Base-by-base conservation (phyloP, 1,284 basidiomycete genomes). In the Peniophora sp. region DNA sequence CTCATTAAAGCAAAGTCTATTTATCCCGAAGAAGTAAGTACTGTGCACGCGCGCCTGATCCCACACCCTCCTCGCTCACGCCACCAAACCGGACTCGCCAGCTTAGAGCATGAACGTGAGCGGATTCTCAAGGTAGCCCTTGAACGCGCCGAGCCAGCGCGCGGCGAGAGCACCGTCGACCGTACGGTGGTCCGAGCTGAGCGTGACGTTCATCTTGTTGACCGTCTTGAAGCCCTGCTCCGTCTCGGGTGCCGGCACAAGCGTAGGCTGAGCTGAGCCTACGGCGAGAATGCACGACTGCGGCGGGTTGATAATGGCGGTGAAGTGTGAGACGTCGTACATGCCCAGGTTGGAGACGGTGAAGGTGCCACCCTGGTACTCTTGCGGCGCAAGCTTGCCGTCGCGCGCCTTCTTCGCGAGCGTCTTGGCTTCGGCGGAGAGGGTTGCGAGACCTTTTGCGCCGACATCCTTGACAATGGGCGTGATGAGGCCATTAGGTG, bases 301-400 rank as follows among this genome's bases (percentile, higher is more conserved):
- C 35, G 97, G 97, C 17, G 91, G 84, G 80, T 99, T 99, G 81
- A 99, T 97, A 74, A 99, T 99, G 48, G 97, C 97, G 18, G 95
- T 98, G 71, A 99, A 99, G 72, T 97, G 85, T 52, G 84, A 83
- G 62, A 96, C 81, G 60, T 92, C 96, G 65, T 81, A 97, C 97
- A 99, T 99, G 72, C 97, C 97, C 59, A 99, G 80, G 75, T 99
- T 99, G 58, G 97, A 99, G 67, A 99, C 93, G 51, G 97, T 99
- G 76, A 99, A 99, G 11, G 93, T 90, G 51, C 97, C 97, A 57
- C 97, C 97, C 87, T 97, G 93, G 78, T 99, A 99, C 70, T 99
- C 96, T 51, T 89, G 78, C 34, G 97, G 96, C 67, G 88, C 79
- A 52, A 99, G 80, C 75, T 99, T 99, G 63, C 95, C 93, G 59